Percentiles rank a stretch among this genome's conserved stretches.
These are phyloP conservation scores for Claviceps sp. DNA, from an alignment of 2,329 filamentous ascomycete genomes.

Conservation along the genomic window DNA sequence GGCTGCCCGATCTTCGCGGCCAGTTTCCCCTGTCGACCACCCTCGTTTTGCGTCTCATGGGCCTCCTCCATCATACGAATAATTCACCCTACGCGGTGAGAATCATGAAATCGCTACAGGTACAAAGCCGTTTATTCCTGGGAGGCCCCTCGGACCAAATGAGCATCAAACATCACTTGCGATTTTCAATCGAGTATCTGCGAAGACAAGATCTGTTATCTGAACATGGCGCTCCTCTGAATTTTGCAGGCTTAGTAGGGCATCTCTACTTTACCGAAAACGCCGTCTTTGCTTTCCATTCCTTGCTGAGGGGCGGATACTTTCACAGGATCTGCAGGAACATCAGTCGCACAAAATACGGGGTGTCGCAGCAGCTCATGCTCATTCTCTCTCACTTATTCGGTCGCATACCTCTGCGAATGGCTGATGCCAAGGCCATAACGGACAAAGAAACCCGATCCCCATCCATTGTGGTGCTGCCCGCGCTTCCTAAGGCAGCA, in stretches of 20 bases:
- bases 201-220: slow-evolving; percentile 54
- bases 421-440: neutral
- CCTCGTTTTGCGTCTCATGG: slow-evolving; percentile 55
- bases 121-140: slow-evolving; percentile 56
- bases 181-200: slow-evolving; percentile 72
- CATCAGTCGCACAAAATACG: slow-evolving; percentile 24
- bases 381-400: slow-evolving; percentile 53
- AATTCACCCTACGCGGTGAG: neutral
- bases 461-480: neutral
- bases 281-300: slow-evolving; percentile 63
- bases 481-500: slow-evolving; percentile 23
- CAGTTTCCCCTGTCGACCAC: slow-evolving; percentile 70
- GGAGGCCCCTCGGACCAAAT: slow-evolving; percentile 55
- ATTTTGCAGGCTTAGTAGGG: slow-evolving; percentile 57
- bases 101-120: slow-evolving; percentile 51
- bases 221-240: slow-evolving; percentile 46
- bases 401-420: neutral
- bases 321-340: slow-evolving; percentile 48
- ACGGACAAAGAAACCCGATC: neutral
- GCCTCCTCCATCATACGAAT: slow-evolving; percentile 36
- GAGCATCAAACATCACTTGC: slow-evolving; percentile 60
- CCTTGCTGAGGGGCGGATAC: slow-evolving; percentile 57
- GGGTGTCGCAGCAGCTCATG: slow-evolving; percentile 33
- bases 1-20: slow-evolving; percentile 59
- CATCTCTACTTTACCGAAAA: slow-evolving; percentile 70